phyloP scores from a whole-genome alignment of 2,329 filamentous ascomycete species.

The Amphichorda felina region DNA sequence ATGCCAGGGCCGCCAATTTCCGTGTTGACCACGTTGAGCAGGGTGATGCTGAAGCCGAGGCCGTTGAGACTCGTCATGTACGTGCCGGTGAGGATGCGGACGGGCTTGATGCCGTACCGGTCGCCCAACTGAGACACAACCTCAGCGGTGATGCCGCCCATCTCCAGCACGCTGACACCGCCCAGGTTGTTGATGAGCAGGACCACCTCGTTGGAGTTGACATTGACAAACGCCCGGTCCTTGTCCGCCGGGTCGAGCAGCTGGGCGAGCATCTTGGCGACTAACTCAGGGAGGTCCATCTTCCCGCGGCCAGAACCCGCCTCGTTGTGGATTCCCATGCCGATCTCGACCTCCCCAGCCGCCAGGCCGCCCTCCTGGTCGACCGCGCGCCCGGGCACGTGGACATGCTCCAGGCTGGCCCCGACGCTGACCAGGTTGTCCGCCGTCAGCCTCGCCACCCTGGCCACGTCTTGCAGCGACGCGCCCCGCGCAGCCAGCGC shows the following conservation, averaged over 20 bases:
- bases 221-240: conserved; percentile 58
- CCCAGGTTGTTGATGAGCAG: conserved; percentile 67
- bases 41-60: conserved; percentile 60
- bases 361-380: conserved; percentile 43
- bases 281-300: conserved; percentile 39
- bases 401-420: conserved; percentile 80
- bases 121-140: conserved; percentile 50
- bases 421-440: conserved; percentile 77
- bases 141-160: conserved; percentile 60
- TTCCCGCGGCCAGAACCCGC: conserved; percentile 40
- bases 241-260: conserved; percentile 53
- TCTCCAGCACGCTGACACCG: conserved; percentile 59
- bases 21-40: conserved; percentile 51
- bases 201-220: conserved; percentile 53
- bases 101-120: conserved; percentile 47
- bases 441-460: conserved; percentile 58
- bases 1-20: conserved; percentile 49
- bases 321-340: conserved; percentile 74
- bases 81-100: conserved; percentile 54
- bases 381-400: conserved; percentile 62
- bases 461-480: conserved; percentile 57
- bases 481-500: conserved; percentile 65
- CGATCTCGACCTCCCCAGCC: conserved; percentile 47
- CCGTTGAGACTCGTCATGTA: conserved; percentile 75
- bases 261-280: conserved; percentile 56